Conservation (phyloP, 2,329 filamentous ascomycete genomes). For the Dactylellina sp. region DNA sequence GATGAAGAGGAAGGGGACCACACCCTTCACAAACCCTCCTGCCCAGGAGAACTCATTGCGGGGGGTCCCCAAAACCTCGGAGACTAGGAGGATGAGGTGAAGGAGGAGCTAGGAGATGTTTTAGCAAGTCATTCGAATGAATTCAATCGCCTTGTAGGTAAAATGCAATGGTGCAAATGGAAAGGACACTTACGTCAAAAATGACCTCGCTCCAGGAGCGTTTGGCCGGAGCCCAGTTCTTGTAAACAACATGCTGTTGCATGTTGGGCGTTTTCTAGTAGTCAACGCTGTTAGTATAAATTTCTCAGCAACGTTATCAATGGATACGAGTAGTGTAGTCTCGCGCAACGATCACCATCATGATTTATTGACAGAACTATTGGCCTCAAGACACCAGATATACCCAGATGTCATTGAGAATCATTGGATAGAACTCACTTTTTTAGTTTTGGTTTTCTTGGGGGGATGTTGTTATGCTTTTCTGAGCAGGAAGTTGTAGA, state of each 20-base stretch:
- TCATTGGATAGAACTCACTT: no score
- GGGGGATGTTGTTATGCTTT: no score
- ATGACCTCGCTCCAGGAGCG: constrained; percentile 42
- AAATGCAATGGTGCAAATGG: neutral
- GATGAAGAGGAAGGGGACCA: constrained; percentile 28
- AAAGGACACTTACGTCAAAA: constrained; percentile 38
- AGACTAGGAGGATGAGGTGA: constrained; percentile 14
- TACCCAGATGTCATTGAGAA: no score
- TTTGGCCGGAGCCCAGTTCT: constrained; percentile 32
- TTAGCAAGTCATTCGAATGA: constrained; percentile 8
- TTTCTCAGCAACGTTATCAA: no score
- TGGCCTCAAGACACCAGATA: no score
- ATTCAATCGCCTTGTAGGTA: neutral
- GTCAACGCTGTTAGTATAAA: no score
- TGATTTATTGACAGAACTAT: no score
- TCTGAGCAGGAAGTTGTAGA: no score
- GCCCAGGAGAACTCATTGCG: constrained; percentile 25
- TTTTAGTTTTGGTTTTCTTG: no score
- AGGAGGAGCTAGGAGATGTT: constrained; percentile 35
- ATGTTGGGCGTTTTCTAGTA: constrained; percentile 16
- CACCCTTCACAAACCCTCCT: constrained; percentile 48
- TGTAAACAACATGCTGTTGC: constrained; percentile 40
- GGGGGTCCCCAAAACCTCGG: constrained; percentile 32
- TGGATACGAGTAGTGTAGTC: no score
- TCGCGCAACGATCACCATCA: no score